A percentile compares a stretch with the other conserved stretches of the same genome.
Evolutionary conservation across 2,329 filamentous ascomycete species (phyloP).

Genomic region (Colletotrichum liaoningense): DNA sequence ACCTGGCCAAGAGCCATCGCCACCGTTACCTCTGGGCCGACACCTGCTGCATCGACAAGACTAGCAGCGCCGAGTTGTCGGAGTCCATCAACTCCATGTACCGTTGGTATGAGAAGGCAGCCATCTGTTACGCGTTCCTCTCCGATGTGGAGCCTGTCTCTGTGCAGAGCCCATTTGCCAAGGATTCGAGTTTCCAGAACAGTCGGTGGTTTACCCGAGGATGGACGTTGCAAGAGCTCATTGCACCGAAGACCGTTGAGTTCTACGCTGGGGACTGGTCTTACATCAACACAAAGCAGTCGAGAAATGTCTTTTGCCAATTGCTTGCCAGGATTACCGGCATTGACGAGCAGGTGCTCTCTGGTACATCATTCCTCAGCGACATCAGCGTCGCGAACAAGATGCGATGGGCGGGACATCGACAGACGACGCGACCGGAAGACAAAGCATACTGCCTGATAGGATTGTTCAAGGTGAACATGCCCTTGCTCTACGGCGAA

Average conservation of each 20-base stretch:
- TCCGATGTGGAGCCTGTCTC: slow-evolving; percentile 48
- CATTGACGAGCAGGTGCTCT: slow-evolving; percentile 5
- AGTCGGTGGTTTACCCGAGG: slow-evolving; percentile 23
- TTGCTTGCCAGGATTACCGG: slow-evolving; percentile 1
- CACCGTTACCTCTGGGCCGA: slow-evolving; percentile 40
- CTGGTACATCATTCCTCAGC: slow-evolving; percentile 19
- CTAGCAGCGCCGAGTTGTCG: slow-evolving; percentile 25
- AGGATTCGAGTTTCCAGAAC: slow-evolving; percentile 38
- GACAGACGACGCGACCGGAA: slow-evolving; percentile 39
- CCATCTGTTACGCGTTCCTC: slow-evolving; percentile 39
- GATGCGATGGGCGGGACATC: slow-evolving; percentile 44
- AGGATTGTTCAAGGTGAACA: slow-evolving; percentile 43
- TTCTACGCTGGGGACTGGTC: slow-evolving; percentile 15
- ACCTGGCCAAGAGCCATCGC: slow-evolving; percentile 29
- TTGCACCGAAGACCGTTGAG: neutral
- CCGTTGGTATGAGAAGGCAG: slow-evolving; percentile 36
- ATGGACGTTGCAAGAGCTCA: slow-evolving; percentile 20
- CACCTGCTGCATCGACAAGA: slow-evolving; percentile 36
- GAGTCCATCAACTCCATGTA: slow-evolving; percentile 41
- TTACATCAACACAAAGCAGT: neutral
- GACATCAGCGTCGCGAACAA: slow-evolving; percentile 39
- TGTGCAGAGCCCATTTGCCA: slow-evolving; percentile 77
- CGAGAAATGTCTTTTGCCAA: neutral
- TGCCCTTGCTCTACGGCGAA: slow-evolving; percentile 44
- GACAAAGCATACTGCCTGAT: slow-evolving; percentile 44